These are phyloP conservation scores for Scheffersomyces titani DNA, from an alignment of 1,139 yeast genomes.

Conservation along the genomic window DNA sequence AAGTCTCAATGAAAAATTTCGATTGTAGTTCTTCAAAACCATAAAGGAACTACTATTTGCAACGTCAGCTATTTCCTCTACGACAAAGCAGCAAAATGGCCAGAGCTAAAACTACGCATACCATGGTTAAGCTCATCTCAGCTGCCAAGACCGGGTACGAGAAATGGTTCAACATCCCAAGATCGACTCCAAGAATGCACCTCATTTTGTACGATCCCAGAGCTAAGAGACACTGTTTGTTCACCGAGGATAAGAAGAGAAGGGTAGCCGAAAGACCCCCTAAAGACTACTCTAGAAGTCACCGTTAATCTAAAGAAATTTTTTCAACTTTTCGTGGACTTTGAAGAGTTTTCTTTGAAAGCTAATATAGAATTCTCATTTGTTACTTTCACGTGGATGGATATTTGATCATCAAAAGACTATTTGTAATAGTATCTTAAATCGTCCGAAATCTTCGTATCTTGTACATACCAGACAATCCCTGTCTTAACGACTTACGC, in stretches of 20 bases:
- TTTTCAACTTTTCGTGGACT: not conserved
- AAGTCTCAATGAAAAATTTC: conserved; percentile 2
- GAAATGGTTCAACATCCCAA: conserved; percentile 77
- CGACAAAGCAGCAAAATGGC: conserved; percentile 29
- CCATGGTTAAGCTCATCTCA: conserved; percentile 45
- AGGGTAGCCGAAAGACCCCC: conserved; percentile 66
- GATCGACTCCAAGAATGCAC: conserved; percentile 75
- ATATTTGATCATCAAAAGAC: too few relatives aligned
- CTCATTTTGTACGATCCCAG: conserved; percentile 89
- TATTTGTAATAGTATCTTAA: not conserved
- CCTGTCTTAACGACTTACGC: not conserved
- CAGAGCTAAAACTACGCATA: conserved; percentile 44
- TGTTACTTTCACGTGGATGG: too few relatives aligned
- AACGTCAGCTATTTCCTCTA: not conserved
- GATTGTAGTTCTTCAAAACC: not conserved
- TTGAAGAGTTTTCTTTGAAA: not conserved
- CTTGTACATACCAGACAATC: not conserved
- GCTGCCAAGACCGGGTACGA: conserved; percentile 86
- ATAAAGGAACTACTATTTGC: not conserved
- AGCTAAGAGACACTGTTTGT: conserved; percentile 73
- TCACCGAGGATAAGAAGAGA: conserved; percentile 86
- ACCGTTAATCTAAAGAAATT: conserved; percentile 8
- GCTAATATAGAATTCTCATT: not conserved
- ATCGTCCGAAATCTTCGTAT: not conserved
- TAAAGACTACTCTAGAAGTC: conserved; percentile 59